Evolutionary conservation across 805 yeast genomes (phyloP), one percentile per base, ranked within the genome.

Genomic region (Candida vaughaniae): DNA sequence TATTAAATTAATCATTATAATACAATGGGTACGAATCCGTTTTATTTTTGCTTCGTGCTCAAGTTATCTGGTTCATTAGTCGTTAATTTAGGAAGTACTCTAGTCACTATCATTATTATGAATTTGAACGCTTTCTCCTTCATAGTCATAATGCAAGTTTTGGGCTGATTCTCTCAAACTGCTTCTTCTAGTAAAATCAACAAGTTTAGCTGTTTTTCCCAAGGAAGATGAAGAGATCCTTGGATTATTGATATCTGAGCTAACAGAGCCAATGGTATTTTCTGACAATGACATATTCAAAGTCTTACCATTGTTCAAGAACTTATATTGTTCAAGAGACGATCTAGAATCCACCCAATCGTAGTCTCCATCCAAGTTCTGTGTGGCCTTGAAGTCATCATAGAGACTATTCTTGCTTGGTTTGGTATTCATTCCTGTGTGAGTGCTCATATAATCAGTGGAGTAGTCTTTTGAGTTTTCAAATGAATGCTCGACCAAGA

Each of bases 141-240:
- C 55, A 27, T 53, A 51, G 31, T 52, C 48, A 15, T 53, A 46
- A 29, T 52, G 47, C 14, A 59, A 60, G 28, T 58, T 62, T 31
- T 63, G 59, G 1, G 70, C 59, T n/a, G 67, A 58, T 36, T 68
- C 68, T 39, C 64, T 53, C 41, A 68, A 54, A 41, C 72, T 62
- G 7, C 68, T 69, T 45, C 64, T 64, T 45, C 75, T 55, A 4
- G 74, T 69, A 42, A 73, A 71, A 32, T 72, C 71, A 27, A 73
- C 75, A 36, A 72, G 55, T 49, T 73, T 71, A 9, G 74, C 73
- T 30, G 57, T 57, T 25, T 45, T 49, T 31, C 53, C 53, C 20
- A 48, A 37, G 2, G 56, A 47, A 8, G 51, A 23, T 28, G 30
- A 45, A 7, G 56, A 45, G 14, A 43, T 36, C 30, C 47, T 41